These are phyloP conservation scores for Solanum sejunctum DNA, from an alignment of 257 asterid species.

Conservation along the genomic window DNA sequence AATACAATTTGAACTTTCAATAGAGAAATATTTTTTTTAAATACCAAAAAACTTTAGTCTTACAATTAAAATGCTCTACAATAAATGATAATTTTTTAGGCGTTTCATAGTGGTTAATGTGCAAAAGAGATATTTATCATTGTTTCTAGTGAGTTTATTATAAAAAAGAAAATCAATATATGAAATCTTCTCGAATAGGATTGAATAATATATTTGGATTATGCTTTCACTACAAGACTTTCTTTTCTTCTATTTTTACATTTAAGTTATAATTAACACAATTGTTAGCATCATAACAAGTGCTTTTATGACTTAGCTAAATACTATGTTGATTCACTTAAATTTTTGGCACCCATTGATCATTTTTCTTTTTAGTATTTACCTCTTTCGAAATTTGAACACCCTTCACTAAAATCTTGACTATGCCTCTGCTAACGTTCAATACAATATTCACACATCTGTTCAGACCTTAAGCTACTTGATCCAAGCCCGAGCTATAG, in stretches of 20 bases:
- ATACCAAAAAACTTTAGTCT: neutral
- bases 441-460: neutral
- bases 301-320: neutral
- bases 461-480: neutral
- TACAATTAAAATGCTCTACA: too few relatives aligned
- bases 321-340: neutral
- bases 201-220: neutral
- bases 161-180: neutral
- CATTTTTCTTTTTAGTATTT: neutral
- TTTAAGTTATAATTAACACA: neutral
- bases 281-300: neutral
- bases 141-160: neutral
- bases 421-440: neutral
- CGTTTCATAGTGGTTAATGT: neutral
- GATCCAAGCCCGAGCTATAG: neutral
- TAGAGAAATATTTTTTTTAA: neutral
- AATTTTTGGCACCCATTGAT: neutral
- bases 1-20: neutral
- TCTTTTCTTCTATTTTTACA: neutral
- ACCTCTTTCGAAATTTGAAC: neutral
- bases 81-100: neutral
- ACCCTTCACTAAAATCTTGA: neutral
- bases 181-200: neutral
- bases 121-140: neutral
- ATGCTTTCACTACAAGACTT: neutral